Percentiles rank a stretch among this genome's conserved stretches.
These are phyloP conservation scores for Pharnaceum exiguum DNA, from an alignment of 148 eudicot genomes.

Conservation along the genomic window DNA sequence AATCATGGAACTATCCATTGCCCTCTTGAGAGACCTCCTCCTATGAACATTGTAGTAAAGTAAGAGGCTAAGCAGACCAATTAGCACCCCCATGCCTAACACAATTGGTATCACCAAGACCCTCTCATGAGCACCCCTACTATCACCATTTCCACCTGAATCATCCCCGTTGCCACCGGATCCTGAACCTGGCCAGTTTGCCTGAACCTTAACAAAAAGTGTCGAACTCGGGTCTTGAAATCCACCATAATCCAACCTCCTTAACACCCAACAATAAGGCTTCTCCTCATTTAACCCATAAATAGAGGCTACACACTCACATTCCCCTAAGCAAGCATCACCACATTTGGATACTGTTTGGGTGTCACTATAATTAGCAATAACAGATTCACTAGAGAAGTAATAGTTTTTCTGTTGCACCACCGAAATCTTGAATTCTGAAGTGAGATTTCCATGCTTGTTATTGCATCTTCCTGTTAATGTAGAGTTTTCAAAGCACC, in stretches of 20 bases:
- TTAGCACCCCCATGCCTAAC: conserved; percentile 52
- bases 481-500: conserved; percentile 52
- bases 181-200: conserved; percentile 29
- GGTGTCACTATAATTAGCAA: conserved; percentile 70
- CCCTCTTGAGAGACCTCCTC: conserved; percentile 46
- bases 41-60: conserved; percentile 53
- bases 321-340: conserved; percentile 65
- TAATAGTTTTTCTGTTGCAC: conserved; percentile 75
- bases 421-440: conserved; percentile 40
- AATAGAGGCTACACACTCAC: conserved; percentile 88
- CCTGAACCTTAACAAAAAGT: conserved; percentile 60
- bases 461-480: conserved; percentile 57
- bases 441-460: conserved; percentile 32
- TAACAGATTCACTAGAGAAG: conserved; percentile 49
- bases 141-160: conserved; percentile 6
- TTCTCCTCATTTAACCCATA: conserved; percentile 75
- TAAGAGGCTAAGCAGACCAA: conserved; percentile 55
- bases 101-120: conserved; percentile 77
- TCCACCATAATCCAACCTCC: conserved; percentile 78
- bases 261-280: conserved; percentile 82
- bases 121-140: conserved; percentile 31
- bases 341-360: conserved; percentile 64
- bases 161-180: conserved; percentile 6
- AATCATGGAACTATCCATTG: conserved; percentile 60
- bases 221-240: conserved; percentile 83